Base-by-base conservation (phyloP, 805 yeast genomes). In the Pichia scutulata region DNA sequence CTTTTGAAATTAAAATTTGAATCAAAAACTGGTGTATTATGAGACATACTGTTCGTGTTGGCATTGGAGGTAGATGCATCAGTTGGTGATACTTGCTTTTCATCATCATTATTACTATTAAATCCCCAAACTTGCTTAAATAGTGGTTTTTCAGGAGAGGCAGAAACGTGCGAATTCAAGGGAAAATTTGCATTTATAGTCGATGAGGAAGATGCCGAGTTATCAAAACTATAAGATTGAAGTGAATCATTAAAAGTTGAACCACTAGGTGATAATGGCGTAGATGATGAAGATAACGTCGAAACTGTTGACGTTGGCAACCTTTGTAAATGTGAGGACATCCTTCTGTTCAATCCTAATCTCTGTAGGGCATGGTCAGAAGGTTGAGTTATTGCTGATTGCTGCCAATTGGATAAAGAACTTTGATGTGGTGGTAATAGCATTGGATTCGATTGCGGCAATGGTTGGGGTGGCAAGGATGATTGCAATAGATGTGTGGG, bases 111-210 rank as follows among this genome's bases (percentile, higher is more conserved):
- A 3, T 21, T 21, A 33, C 21, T 22, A n/a, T 40, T 33, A 21
- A 50, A 50, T 13, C 45, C 53, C 50, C 50, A 50, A 16, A 22
- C 7, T 22, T 50, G 43, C 33, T 50, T 50, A 22, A 50, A 50
- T 18, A 50, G 5, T 12, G 52, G 41, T 7, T 30, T 44, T 10
- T 48, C 48, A 2, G 51, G 48, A 4, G 48, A 44, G 16, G 43
- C 14, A 13, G 42, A 39, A 25, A 26, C 7, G 9, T 12, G 25
- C 24, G 23, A 12, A 23, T n/a, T 41, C 19, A 7, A 33, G 9
- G 18, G 8, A 7, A 33, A n/a, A 33, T 33, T 33, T n/a, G 37
- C 19, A 16, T 33, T n/a, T 41, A n/a, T 1, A 41, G 9, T 30
- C 14, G 16, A 39, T 10, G 18, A 18, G 8, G 47, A 36, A 36